Evolutionary conservation across 2,329 filamentous ascomycete species (phyloP), one percentile per base, ranked within the genome.

Genomic region (Alternaria burnsii): DNA sequence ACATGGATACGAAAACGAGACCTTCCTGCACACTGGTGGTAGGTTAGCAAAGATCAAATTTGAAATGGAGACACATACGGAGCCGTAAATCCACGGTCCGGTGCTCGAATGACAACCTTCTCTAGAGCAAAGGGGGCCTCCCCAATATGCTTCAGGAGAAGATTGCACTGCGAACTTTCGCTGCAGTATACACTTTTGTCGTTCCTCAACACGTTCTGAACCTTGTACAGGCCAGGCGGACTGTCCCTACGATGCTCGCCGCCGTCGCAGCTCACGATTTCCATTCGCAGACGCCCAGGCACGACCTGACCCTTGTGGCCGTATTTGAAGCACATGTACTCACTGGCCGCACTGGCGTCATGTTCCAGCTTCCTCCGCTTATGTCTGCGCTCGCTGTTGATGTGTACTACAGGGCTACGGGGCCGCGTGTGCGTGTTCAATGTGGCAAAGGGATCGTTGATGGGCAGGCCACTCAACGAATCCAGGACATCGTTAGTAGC

Each of bases 1-100:
- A 86, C 94, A 97, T 97, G 46, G 92, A 87, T 28, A 98, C 86
- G 73, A 97, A 97, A 1, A 98, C 87, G 85, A 97, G 90, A 44
- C 95, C 94, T 84, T 97, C 91, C 78, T 94, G 90, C 54, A 97
- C 89, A 55, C 92, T 94, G 75, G 52, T 16, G 58, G 58, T 52
- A 58, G 22, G 54, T 83, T 66, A 84, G 79, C 47, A 60, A 44
- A 41, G 54, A 61, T 57, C 55, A 58, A 56, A 26, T 16, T 51
- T n/a, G 46, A 40, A 47, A 24, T 18, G 46, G 54, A 56, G 43
- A 59, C 50, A 87, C 92, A 79, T 87, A 96, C 91, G 93, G 93
- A 69, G 92, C 89, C 61, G 93, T 94, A 78, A 93, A 97, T 54
- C 92, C 91, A 43, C 86, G 81, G 64, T 88, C 88, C 0, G 94